These are phyloP conservation scores for Podospora pseudopauciseta DNA, from an alignment of 495 filamentous ascomycete species.

Conservation along the genomic window DNA sequence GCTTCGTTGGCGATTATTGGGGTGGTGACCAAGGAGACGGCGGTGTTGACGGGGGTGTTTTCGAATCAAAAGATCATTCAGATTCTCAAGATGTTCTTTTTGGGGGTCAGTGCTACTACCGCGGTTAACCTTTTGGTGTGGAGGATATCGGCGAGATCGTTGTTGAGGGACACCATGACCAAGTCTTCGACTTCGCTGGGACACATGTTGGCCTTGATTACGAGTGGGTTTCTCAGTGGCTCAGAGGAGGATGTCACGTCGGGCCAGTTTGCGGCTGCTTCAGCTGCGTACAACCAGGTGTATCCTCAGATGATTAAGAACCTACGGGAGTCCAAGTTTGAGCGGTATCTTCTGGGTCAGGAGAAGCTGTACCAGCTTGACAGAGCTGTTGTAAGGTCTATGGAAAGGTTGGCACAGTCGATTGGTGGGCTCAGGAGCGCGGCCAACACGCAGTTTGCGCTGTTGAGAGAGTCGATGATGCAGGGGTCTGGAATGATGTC, in stretches of 20 bases:
- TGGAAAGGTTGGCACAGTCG: slow-evolving; percentile 84
- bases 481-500: slow-evolving; percentile 26
- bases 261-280: slow-evolving; percentile 59
- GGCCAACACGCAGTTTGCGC: slow-evolving; percentile 79
- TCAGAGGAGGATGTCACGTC: slow-evolving; percentile 72
- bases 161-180: slow-evolving; percentile 71
- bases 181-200: slow-evolving; percentile 73
- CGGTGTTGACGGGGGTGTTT: slow-evolving; percentile 75
- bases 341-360: slow-evolving; percentile 80
- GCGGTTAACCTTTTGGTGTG: slow-evolving; percentile 74
- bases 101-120: slow-evolving; percentile 76
- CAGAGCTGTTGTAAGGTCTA: slow-evolving; percentile 72
- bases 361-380: slow-evolving; percentile 80
- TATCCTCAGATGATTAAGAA: slow-evolving; percentile 73
- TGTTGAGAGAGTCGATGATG: slow-evolving; percentile 60
- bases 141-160: slow-evolving; percentile 73
- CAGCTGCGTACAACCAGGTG: slow-evolving; percentile 63
- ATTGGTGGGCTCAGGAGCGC: slow-evolving; percentile 89
- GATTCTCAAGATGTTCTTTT: slow-evolving; percentile 84
- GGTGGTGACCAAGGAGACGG: slow-evolving; percentile 86
- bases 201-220: slow-evolving; percentile 77
- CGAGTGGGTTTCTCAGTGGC: slow-evolving; percentile 78
- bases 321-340: slow-evolving; percentile 81
- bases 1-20: slow-evolving; percentile 90
- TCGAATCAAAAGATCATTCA: slow-evolving; percentile 79